Base-by-base conservation (phyloP, 768 basidiomycete genomes). In the Gloeopeniophorella convolvens region DNA sequence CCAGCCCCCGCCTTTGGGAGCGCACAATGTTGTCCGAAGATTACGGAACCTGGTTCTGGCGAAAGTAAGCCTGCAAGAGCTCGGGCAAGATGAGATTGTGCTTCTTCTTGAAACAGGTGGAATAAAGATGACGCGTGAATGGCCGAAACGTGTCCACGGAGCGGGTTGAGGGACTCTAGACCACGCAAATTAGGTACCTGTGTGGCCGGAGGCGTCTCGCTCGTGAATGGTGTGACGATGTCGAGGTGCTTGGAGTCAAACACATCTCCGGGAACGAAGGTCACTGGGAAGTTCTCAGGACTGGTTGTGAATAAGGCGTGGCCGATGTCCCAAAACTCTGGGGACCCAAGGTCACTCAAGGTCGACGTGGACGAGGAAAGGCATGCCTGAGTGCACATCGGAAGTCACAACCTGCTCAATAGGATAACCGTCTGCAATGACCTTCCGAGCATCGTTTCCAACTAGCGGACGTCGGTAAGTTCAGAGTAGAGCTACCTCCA, bases 281-380 rank as follows among this genome's bases (percentile, higher is more conserved):
- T 62, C 0, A 70, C 77, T 1, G 79, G 76, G 62, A 79, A 83
- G 0, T 72, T 69, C 32, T 72, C 65, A 0, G 74, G 72, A 0
- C 69, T 77, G 3, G 75, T 71, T 42, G 62, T 71, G 66, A 83
- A 86, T 13, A 85, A 68, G 35, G 75, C 68, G 54, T 85, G 81
- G 1, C 83, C 83, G 4, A 75, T 67, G 4, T 77, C 69, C 82
- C 81, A 84, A 54, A 79, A 78, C 9, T 66, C 82, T 83, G 48
- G 16, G 34, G n/a, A n/a, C n/a, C n/a, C n/a, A n/a, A 13, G 11
- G 20, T 26, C 11, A n/a, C 1, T 13, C 15, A 26, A n/a, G 23
- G 11, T 13, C 6, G 12, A 40, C 10, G 18, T n/a, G 33, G 12
- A 26, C 15, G 15, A 20, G 9, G 23, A 11, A 21, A 4, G 30